These are phyloP conservation scores for Schizosaccharomyces versatilis DNA, from an alignment of 1,139 yeast species.

Conservation along the genomic window DNA sequence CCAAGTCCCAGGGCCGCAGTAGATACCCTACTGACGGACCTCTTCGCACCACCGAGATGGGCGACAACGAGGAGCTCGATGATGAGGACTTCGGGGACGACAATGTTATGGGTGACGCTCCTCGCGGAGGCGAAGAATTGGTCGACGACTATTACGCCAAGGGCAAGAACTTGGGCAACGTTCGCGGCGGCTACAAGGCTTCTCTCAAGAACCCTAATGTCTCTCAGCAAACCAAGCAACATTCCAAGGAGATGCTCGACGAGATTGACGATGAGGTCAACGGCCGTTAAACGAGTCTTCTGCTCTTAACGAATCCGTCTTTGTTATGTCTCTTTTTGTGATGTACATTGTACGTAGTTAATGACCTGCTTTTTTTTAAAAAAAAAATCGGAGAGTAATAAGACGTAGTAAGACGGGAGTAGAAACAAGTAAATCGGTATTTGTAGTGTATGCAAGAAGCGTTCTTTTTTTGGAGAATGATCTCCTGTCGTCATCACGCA, in stretches of 20 bases:
- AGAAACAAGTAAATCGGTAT: too few species aligned
- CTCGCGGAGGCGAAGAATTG: not conserved
- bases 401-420: too few species aligned
- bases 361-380: too few species aligned
- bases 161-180: constrained; percentile 1
- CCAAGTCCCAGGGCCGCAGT: not conserved
- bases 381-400: too few species aligned
- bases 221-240: not conserved
- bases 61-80: not conserved
- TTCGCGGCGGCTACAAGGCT: constrained; percentile 1
- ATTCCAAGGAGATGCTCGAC: not conserved
- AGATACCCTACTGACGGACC: not conserved
- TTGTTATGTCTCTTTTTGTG: too few species aligned
- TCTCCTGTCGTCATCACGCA: too few species aligned
- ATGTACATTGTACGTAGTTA: too few species aligned
- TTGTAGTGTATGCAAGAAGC: too few species aligned
- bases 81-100: not conserved
- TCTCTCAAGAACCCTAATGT: constrained; percentile 1
- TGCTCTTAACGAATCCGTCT: not conserved
- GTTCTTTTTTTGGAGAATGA: too few species aligned
- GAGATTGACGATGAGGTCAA: constrained; percentile 1
- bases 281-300: not conserved
- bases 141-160: not conserved
- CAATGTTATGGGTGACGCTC: not conserved
- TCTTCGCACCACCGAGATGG: not conserved